Evolutionary conservation across 345 rosid species (phyloP).

Genomic region (Dovyalis caffra): DNA sequence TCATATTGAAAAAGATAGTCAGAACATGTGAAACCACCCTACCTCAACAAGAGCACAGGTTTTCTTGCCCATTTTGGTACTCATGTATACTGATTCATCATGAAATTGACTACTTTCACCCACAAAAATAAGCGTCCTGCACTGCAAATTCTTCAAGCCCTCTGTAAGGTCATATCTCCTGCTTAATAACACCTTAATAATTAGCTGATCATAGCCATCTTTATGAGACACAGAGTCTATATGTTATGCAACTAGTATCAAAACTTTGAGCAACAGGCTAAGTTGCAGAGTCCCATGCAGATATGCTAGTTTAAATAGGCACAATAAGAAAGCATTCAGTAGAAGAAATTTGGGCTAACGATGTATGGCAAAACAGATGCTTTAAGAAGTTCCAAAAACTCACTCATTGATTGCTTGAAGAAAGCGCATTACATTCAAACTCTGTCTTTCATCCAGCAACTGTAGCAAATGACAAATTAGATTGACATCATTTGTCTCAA

Average conservation of each 20-base stretch:
- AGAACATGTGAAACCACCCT: background rate
- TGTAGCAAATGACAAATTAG: conserved; percentile 22
- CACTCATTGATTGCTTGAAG: conserved; percentile 62
- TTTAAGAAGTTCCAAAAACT: conserved; percentile 11
- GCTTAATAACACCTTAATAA: conserved; percentile 15
- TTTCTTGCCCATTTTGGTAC: conserved; percentile 43
- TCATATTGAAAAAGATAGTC: background rate
- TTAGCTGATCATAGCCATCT: background rate
- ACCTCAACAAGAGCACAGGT: conserved; percentile 61
- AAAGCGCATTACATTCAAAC: conserved; percentile 57
- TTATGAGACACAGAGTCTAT: background rate
- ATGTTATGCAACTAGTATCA: too few species aligned
- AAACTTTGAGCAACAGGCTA: background rate
- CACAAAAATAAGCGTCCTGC: conserved; percentile 55
- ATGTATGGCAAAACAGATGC: background rate
- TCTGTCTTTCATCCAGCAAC: conserved; percentile 65
- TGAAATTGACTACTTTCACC: conserved; percentile 59
- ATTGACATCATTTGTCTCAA: background rate
- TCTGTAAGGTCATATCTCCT: conserved; percentile 61
- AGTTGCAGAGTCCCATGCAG: background rate
- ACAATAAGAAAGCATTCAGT: background rate
- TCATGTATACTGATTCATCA: conserved; percentile 50
- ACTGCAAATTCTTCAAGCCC: conserved; percentile 44
- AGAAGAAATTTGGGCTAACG: background rate
- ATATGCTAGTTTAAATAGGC: background rate